Conservation (phyloP, 129 eudicot species). For the Oenanthe sinensis region DNA sequence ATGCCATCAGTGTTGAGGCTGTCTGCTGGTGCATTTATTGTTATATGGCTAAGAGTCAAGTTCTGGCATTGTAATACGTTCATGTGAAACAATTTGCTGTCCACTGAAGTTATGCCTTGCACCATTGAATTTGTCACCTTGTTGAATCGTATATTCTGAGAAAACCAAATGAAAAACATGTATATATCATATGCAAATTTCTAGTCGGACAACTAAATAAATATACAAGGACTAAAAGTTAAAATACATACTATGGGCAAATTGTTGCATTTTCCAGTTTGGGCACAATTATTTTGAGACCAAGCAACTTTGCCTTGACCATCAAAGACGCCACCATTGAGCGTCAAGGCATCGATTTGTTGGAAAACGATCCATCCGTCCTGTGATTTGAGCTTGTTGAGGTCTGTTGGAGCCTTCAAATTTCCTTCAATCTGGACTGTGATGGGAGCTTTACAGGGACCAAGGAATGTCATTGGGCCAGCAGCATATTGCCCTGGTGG, state of each 20-base stretch:
- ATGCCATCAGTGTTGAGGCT: slow-evolving; percentile 70
- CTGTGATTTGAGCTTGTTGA: slow-evolving; percentile 13
- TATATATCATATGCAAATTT: neutral
- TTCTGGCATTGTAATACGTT: slow-evolving; percentile 27
- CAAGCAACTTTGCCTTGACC: slow-evolving; percentile 51
- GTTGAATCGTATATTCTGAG: slow-evolving; percentile 20
- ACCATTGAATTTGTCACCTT: slow-evolving; percentile 29
- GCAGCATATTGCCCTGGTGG: slow-evolving; percentile 32
- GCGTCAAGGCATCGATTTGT: slow-evolving; percentile 26
- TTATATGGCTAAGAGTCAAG: slow-evolving; percentile 15
- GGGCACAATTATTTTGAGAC: slow-evolving; percentile 30
- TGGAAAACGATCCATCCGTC: slow-evolving; percentile 32
- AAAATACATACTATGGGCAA: slow-evolving; percentile 6
- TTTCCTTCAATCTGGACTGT: slow-evolving; percentile 25
- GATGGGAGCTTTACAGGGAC: slow-evolving; percentile 43
- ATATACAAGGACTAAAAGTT: neutral
- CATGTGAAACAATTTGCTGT: slow-evolving; percentile 50
- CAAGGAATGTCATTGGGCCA: slow-evolving; percentile 9
- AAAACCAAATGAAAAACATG: neutral
- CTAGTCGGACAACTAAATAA: neutral
- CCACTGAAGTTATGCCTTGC: slow-evolving; percentile 25
- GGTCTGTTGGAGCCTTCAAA: slow-evolving; percentile 33
- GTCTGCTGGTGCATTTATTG: slow-evolving; percentile 31
- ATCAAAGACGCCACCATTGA: slow-evolving; percentile 37
- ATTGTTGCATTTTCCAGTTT: slow-evolving; percentile 1